A percentile compares a stretch with the other conserved stretches of the same genome.
Evolutionary conservation across 805 yeast genomes (phyloP).

Genomic region (Barnettozyma wickerhamii): DNA sequence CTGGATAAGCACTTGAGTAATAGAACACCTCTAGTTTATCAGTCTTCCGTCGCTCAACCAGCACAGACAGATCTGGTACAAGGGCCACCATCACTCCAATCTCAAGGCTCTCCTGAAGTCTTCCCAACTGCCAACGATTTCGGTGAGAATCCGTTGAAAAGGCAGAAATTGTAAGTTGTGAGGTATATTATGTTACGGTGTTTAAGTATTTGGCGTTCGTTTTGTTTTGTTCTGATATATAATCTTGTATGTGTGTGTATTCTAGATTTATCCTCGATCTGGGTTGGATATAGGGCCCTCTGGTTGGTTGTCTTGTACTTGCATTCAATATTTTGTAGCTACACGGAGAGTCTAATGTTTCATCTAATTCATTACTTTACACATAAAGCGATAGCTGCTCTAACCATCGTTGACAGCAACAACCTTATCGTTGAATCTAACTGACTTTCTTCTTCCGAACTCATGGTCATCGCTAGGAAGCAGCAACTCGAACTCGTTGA

Average conservation of each 20-base stretch:
- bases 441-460: slow-evolving; percentile 55
- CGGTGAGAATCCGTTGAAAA: slow-evolving; percentile 20
- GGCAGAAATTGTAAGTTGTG: slow-evolving; percentile 26
- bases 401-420: slow-evolving; percentile 41
- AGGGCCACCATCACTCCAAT: neutral
- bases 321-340: too few relatives aligned
- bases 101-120: slow-evolving; percentile 1
- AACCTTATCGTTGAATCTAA: slow-evolving; percentile 61
- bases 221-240: neutral
- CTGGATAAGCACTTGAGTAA: slow-evolving; percentile 67
- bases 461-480: slow-evolving; percentile 32
- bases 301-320: too few relatives aligned
- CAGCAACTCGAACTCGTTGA: slow-evolving; percentile 45
- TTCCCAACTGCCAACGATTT: slow-evolving; percentile 1
- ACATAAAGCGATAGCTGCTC: too few relatives aligned
- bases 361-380: too few relatives aligned
- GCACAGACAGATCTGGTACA: neutral
- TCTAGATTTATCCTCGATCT: too few relatives aligned
- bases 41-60: slow-evolving; percentile 3
- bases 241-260: too few relatives aligned
- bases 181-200: too few relatives aligned
- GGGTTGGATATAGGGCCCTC: too few relatives aligned
- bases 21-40: slow-evolving; percentile 33
- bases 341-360: too few relatives aligned
- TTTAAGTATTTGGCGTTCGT: neutral